Conservation (phyloP, 495 filamentous ascomycete species). For the Penicillium ochrochloron region DNA sequence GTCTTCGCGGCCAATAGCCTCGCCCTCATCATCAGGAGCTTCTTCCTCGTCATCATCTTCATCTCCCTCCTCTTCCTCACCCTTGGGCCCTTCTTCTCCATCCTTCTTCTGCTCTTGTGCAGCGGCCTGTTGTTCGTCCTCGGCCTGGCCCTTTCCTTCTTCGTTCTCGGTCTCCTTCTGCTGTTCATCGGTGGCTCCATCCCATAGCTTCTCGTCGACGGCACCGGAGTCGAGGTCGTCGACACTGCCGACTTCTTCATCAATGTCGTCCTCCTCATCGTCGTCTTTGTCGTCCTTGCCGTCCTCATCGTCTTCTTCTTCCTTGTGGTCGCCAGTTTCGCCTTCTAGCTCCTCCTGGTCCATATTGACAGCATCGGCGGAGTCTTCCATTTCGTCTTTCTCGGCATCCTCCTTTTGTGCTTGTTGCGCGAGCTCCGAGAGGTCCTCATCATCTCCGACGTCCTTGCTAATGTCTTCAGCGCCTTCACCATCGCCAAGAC, state of each 20-base stretch:
- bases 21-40: constrained; percentile 63
- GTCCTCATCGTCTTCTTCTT: constrained; percentile 71
- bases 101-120: constrained; percentile 61
- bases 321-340: constrained; percentile 47
- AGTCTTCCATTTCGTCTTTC: constrained; percentile 64
- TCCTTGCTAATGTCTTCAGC: constrained; percentile 98
- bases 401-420: constrained; percentile 62
- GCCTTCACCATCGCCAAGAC: constrained; percentile 93
- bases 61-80: constrained; percentile 51
- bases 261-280: constrained; percentile 69
- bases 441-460: constrained; percentile 88
- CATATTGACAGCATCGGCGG: constrained; percentile 92
- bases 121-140: constrained; percentile 68
- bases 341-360: constrained; percentile 77
- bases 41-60: constrained; percentile 62
- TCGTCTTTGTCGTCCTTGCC: constrained; percentile 54
- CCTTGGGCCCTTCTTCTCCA: constrained; percentile 46
- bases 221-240: constrained; percentile 86
- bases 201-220: constrained; percentile 98
- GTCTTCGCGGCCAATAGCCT: constrained; percentile 62
- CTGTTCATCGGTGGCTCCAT: constrained; percentile 75
- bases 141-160: constrained; percentile 64
- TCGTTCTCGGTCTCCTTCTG: constrained; percentile 85
- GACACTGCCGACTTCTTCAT: constrained; percentile 87
- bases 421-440: constrained; percentile 89